Conservation (phyloP, 495 filamentous ascomycete genomes). For the Corynascus novoguineensis region DNA sequence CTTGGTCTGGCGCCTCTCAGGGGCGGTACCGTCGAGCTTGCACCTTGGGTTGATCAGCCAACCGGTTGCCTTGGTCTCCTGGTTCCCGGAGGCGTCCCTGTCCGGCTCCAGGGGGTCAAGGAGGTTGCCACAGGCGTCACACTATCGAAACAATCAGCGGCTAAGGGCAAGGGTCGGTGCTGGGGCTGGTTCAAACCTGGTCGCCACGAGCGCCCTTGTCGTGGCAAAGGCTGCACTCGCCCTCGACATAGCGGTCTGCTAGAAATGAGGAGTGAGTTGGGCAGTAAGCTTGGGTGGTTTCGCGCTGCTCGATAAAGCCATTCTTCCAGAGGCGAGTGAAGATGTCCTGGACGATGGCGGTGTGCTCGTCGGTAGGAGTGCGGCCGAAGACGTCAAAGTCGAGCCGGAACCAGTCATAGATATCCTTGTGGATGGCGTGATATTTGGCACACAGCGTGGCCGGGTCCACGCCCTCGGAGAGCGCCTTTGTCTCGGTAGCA, state of each 20-base stretch:
- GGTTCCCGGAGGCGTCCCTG: conserved; percentile 16
- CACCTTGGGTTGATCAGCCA: conserved; percentile 55
- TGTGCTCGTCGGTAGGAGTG: conserved; percentile 76
- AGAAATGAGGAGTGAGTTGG: conserved; percentile 77
- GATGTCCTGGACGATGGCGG: conserved; percentile 77
- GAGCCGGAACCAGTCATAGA: conserved; percentile 81
- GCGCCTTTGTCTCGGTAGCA: conserved; percentile 72
- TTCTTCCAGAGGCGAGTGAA: conserved; percentile 72
- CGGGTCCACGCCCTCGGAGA: conserved; percentile 65
- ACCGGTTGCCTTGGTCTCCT: conserved; percentile 24
- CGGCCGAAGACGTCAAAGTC: conserved; percentile 80
- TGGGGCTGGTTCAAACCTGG: conserved; percentile 15
- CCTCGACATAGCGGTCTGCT: conserved; percentile 91
- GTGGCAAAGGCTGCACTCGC: conserved; percentile 66
- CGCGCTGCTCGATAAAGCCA: conserved; percentile 75
- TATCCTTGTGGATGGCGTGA: conserved; percentile 71
- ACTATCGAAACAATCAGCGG: conserved; percentile 42
- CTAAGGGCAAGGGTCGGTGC: neutral
- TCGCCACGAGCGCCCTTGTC: conserved; percentile 74
- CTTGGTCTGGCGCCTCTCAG: conserved; percentile 58
- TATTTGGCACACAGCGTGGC: conserved; percentile 80
- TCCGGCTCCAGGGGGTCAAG: conserved; percentile 64
- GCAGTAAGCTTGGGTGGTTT: conserved; percentile 76
- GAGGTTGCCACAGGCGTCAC: conserved; percentile 74
- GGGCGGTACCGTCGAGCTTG: conserved; percentile 78